phyloP scores from a whole-genome alignment of 2,329 filamentous ascomycete species.

The Coniella vitis region DNA sequence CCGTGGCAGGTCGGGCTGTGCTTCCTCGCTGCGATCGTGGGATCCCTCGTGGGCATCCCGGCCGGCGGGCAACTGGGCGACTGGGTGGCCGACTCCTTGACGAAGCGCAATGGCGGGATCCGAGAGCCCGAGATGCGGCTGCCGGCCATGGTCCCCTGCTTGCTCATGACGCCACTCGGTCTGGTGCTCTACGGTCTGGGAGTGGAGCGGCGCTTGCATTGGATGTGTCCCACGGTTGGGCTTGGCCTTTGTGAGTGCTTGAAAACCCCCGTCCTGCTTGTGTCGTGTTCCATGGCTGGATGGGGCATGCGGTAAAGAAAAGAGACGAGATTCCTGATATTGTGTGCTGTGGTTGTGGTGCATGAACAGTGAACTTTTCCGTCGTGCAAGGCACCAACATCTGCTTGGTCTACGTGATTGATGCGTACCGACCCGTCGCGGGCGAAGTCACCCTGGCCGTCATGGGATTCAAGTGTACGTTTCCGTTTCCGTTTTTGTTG shows the following conservation, averaged over 20 bases:
- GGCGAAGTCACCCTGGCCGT: constrained; percentile 48
- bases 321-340: neutral
- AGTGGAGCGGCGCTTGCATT: constrained; percentile 39
- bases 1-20: constrained; percentile 43
- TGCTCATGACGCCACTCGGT: constrained; percentile 41
- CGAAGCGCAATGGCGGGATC: constrained; percentile 46
- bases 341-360: neutral
- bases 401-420: constrained; percentile 50
- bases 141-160: constrained; percentile 43
- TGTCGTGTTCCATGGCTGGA: too few relatives aligned
- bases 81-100: constrained; percentile 40
- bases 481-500: too few relatives aligned
- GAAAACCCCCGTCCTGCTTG: too few relatives aligned
- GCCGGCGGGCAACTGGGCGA: constrained; percentile 43
- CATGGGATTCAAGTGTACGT: constrained; percentile 47
- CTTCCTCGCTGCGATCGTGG: constrained; percentile 42
- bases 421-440: constrained; percentile 49
- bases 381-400: constrained; percentile 51
- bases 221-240: constrained; percentile 50
- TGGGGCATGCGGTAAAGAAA: too few relatives aligned
- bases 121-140: constrained; percentile 56
- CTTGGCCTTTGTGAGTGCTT: constrained; percentile 45
- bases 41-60: constrained; percentile 41
- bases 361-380: constrained; percentile 42
- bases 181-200: constrained; percentile 42